A percentile compares a stretch with the other conserved stretches of the same genome.
phyloP scores from a whole-genome alignment of 441 rosid species.

The Arabidopsis lyrata region DNA sequence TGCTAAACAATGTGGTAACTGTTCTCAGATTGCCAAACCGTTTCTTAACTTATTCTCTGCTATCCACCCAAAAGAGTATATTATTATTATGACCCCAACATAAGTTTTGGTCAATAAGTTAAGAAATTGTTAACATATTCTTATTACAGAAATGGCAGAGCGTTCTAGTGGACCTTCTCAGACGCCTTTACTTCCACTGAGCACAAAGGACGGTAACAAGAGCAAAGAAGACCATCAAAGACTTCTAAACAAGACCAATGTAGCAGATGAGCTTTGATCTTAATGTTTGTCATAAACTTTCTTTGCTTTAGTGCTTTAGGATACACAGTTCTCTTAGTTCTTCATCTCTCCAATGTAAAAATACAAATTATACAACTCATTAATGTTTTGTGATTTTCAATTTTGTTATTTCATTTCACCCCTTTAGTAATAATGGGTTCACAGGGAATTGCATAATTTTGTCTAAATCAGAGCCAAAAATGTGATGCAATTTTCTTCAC shows the following conservation, averaged over 20 bases:
- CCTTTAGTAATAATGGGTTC: constrained; percentile 14
- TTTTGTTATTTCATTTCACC: constrained; percentile 37
- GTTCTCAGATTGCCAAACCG: not conserved
- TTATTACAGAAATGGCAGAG: constrained; percentile 55
- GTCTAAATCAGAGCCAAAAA: constrained; percentile 31
- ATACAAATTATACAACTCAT: not conserved
- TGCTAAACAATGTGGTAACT: not conserved
- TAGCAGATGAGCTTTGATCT: constrained; percentile 34
- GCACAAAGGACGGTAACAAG: constrained; percentile 46
- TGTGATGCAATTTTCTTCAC: constrained; percentile 30
- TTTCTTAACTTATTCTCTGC: constrained; percentile 3
- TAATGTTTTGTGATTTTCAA: not conserved
- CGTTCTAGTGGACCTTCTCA: constrained; percentile 49
- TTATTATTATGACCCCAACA: not conserved
- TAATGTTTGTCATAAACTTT: not conserved
- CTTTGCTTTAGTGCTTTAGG: not conserved
- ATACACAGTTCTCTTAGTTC: not conserved
- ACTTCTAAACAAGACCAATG: constrained; percentile 45
- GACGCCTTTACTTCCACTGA: constrained; percentile 51
- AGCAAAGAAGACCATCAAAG: constrained; percentile 53
- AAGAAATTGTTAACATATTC: not conserved
- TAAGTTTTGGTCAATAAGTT: constrained; percentile 2
- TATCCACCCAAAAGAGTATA: not conserved
- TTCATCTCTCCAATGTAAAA: not conserved
- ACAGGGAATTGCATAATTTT: constrained; percentile 13